Base-by-base conservation (phyloP, 23 red algal genomes). In the Chondrus crispus region DNA sequence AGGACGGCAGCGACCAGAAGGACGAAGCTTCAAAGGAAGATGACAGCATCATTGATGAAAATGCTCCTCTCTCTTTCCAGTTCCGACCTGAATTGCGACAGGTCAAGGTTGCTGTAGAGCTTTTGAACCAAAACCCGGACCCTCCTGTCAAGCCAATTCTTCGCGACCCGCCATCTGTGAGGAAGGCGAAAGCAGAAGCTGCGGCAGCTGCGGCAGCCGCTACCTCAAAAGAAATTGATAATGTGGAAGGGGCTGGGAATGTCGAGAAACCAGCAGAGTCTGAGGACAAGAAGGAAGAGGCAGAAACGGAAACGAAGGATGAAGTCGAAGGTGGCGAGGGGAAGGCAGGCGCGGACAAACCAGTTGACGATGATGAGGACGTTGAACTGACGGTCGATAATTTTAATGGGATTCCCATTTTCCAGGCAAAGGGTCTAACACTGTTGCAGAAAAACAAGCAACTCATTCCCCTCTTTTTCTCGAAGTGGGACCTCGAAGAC, bases 371-470 rank as follows among this genome's bases (percentile, higher is more conserved):
- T 51, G 82, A 80, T 38, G 88, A 96, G 0, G 90, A 96, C 48
- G 96, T 93, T 32, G 97, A 96, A 73, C 87, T 99, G 37, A 99
- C 97, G 6, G 94, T 96, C 14, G 97, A 99, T 32, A 99, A 99
- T 52, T 99, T 99, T 43, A 99, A 96, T 62, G 97, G 97, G 5
- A 99, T 99, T 83, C 97, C 97, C 18, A 84, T 99, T 76, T 99
- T 99, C 66, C 97, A 99, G 81, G 97, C 97, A 14, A 96, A 95
- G 68, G 97, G 97, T 9, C 53, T 99, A 35, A 99, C 97, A 45
- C 76, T 99, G 16, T 54, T 99, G 36, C 97, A 95, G 54, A 92
- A 93, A 81, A 90, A 95, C 73, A 88, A 95, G 71, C 97, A 96
- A 68, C 57, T 90, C 36, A 90, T 99, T 48, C 97, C 97, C 39